A percentile compares a stretch with the other conserved stretches of the same genome.
phyloP scores from a whole-genome alignment of 306 rosid species.

The Rosa persica region DNA sequence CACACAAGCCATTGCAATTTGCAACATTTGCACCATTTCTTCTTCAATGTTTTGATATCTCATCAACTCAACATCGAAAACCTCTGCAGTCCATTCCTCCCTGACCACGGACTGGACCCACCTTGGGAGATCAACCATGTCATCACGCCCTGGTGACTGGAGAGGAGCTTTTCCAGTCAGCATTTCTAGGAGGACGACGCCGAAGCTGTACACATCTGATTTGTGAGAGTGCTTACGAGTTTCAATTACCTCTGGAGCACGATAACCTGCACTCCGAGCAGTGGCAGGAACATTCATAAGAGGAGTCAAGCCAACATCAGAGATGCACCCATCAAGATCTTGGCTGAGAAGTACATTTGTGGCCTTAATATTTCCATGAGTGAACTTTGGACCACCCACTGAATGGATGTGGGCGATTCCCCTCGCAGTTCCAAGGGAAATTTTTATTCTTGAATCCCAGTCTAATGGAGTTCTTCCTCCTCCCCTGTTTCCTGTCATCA shows the following conservation, averaged over 20 bases:
- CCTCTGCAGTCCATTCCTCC: constrained; percentile 99
- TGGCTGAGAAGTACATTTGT: constrained; percentile 84
- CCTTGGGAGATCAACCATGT: constrained; percentile 94
- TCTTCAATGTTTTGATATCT: constrained; percentile 88
- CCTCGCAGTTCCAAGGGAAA: constrained; percentile 75
- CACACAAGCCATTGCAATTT: constrained; percentile 93
- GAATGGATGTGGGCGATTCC: constrained; percentile 86
- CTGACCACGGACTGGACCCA: constrained; percentile 98
- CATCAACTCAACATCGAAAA: constrained; percentile 91
- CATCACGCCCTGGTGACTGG: constrained; percentile 84
- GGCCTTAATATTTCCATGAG: constrained; percentile 86
- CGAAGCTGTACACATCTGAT: constrained; percentile 92
- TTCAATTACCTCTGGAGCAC: constrained; percentile 92
- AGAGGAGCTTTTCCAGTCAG: constrained; percentile 93
- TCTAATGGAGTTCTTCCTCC: constrained; percentile 70
- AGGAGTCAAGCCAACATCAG: constrained; percentile 84
- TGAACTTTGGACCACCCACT: constrained; percentile 76
- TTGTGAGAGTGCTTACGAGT: constrained; percentile 86
- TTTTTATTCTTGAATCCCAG: constrained; percentile 78
- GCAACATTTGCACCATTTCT: constrained; percentile 98
- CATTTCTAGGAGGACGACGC: constrained; percentile 89
- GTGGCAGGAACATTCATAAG: constrained; percentile 77
- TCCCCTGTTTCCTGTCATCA: constrained; percentile 61
- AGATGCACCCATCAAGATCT: constrained; percentile 70
- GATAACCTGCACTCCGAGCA: constrained; percentile 85